Percentiles rank a stretch among this genome's conserved stretches.
Conservation (phyloP, 2,329 filamentous ascomycete genomes). For the Tolypocladium ovalisporum region DNA sequence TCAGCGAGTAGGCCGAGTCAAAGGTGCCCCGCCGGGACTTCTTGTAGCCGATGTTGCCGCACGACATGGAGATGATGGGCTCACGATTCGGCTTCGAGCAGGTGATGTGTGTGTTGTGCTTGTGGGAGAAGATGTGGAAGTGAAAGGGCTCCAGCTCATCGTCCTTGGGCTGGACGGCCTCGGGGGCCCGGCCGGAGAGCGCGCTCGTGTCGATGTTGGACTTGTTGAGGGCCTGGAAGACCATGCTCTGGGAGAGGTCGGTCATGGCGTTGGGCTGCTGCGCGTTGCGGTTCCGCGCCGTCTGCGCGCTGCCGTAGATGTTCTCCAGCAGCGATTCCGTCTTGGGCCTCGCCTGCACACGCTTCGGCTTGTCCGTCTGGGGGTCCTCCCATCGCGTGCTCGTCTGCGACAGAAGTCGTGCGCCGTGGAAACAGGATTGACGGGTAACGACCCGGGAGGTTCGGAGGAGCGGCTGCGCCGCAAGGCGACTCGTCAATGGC, state of each 20-base stretch:
- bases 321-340: slow-evolving; percentile 20
- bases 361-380: slow-evolving; percentile 10
- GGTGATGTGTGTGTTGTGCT: slow-evolving; percentile 93
- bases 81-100: slow-evolving; percentile 73
- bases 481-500: slow-evolving; percentile 28
- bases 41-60: slow-evolving; percentile 84
- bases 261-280: slow-evolving; percentile 19
- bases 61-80: slow-evolving; percentile 67
- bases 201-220: slow-evolving; percentile 21
- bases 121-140: slow-evolving; percentile 75
- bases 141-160: slow-evolving; percentile 57
- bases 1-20: slow-evolving; percentile 86
- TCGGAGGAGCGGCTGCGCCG: slow-evolving; percentile 27
- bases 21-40: slow-evolving; percentile 73
- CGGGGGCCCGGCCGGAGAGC: slow-evolving; percentile 12
- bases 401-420: slow-evolving; percentile 30
- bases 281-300: slow-evolving; percentile 5
- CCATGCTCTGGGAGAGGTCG: slow-evolving; percentile 24
- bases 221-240: slow-evolving; percentile 26
- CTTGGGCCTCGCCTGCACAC: slow-evolving; percentile 12
- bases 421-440: slow-evolving; percentile 9
- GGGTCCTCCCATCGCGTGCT: slow-evolving; percentile 16
- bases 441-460: slow-evolving; percentile 10
- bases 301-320: slow-evolving; percentile 18
- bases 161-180: slow-evolving; percentile 17